Percentiles rank a stretch among this genome's conserved stretches.
These are phyloP conservation scores for Cladophialophora chaetospira DNA, from an alignment of 2,329 filamentous ascomycete genomes.

Conservation along the genomic window DNA sequence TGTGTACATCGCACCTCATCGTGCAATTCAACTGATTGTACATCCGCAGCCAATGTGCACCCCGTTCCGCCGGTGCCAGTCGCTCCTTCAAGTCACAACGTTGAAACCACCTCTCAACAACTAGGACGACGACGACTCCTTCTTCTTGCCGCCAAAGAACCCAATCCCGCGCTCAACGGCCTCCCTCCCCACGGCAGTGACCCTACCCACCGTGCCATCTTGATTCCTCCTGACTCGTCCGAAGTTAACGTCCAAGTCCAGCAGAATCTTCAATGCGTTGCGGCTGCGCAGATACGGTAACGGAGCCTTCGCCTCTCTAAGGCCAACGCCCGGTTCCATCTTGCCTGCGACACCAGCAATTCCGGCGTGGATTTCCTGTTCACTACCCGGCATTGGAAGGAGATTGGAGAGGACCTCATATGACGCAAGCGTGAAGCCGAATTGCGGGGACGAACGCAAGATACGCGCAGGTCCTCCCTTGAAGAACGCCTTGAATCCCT, in stretches of 20 bases:
- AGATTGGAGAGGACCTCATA: conserved; percentile 87
- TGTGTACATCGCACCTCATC: background rate
- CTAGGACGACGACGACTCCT: background rate
- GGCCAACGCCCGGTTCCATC: conserved; percentile 63
- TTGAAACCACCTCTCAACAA: background rate
- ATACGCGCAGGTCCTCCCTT: conserved; percentile 97
- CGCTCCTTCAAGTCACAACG: background rate
- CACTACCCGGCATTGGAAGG: conserved; percentile 73
- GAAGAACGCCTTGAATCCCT: conserved; percentile 96
- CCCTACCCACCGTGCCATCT: conserved; percentile 23
- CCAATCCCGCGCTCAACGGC: conserved; percentile 6
- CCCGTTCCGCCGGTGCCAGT: background rate
- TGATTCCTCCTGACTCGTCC: conserved; percentile 67
- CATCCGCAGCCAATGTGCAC: background rate
- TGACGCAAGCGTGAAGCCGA: conserved; percentile 93
- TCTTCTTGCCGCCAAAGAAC: conserved; percentile 1
- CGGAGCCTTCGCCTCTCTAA: conserved; percentile 65
- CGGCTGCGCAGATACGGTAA: conserved; percentile 72
- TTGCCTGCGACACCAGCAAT: conserved; percentile 56
- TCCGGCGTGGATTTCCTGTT: conserved; percentile 40
- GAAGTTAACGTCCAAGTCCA: conserved; percentile 93
- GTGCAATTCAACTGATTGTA: too few species aligned
- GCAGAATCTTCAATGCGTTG: conserved; percentile 92
- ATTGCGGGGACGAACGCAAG: conserved; percentile 91
- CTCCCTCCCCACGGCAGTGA: background rate